Conservation (phyloP, 805 yeast species). For the Saturnispora silvae region DNA sequence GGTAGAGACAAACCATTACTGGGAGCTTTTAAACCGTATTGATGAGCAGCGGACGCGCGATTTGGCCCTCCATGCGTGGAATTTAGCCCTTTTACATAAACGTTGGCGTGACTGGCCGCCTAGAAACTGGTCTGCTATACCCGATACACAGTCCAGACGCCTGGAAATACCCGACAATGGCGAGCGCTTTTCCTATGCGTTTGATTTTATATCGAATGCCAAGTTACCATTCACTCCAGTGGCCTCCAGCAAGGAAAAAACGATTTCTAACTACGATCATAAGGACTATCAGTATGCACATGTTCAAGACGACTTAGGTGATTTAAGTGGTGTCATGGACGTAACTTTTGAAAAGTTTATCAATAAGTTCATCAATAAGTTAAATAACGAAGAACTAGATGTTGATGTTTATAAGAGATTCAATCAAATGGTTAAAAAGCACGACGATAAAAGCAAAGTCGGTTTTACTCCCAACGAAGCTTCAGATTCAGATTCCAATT, state of each 20-base stretch:
- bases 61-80: constrained; percentile 6
- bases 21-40: constrained; percentile 1
- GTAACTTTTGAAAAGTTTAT: too few species aligned
- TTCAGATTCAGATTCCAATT: neutral
- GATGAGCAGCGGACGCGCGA: constrained; percentile 2
- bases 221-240: too few species aligned
- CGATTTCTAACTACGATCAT: too few species aligned
- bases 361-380: too few species aligned
- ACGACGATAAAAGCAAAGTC: neutral
- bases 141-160: neutral
- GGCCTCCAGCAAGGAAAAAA: too few species aligned
- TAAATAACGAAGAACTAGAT: too few species aligned
- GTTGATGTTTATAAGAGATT: neutral
- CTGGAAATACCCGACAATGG: neutral
- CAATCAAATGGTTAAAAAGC: neutral
- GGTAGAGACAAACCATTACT: neutral
- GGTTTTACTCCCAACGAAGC: neutral
- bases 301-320: too few species aligned
- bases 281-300: too few species aligned
- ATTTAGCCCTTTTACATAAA: constrained; percentile 3
- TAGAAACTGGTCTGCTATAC: constrained; percentile 2
- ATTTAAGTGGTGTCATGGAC: too few species aligned
- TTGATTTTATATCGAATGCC: constrained; percentile 6
- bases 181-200: neutral
- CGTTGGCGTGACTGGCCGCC: constrained; percentile 7